Percentiles rank a stretch among this genome's conserved stretches.
Evolutionary conservation across 2,329 filamentous ascomycete species (phyloP).

Genomic region (Hirsutella minnesotensis): DNA sequence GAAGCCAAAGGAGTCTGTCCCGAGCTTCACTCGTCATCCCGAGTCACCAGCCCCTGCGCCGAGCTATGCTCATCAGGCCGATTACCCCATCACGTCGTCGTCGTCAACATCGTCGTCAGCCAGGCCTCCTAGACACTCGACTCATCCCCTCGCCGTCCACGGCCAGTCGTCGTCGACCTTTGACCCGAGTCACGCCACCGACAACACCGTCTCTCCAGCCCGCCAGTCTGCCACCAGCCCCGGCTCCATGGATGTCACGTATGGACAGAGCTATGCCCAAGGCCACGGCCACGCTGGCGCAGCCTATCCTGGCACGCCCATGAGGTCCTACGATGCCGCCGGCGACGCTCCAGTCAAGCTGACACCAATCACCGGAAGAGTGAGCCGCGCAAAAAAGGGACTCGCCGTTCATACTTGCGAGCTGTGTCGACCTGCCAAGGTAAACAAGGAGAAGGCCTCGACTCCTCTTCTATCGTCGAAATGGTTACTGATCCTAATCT

Average conservation of each 20-base stretch:
- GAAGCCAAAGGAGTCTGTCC: slow-evolving; percentile 29
- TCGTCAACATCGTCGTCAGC: slow-evolving; percentile 19
- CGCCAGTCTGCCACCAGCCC: slow-evolving; percentile 33
- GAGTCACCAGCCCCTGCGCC: slow-evolving; percentile 22
- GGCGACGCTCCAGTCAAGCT: slow-evolving; percentile 33
- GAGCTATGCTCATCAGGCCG: slow-evolving; percentile 27
- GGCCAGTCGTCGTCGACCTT: slow-evolving; percentile 11
- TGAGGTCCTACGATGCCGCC: slow-evolving; percentile 28
- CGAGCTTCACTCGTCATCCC: slow-evolving; percentile 17
- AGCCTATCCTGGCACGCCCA: slow-evolving; percentile 15
- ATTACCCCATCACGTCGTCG: slow-evolving; percentile 13
- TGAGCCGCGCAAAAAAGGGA: slow-evolving; percentile 47
- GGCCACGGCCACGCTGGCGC: slow-evolving; percentile 9
- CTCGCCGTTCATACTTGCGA: slow-evolving; percentile 45
- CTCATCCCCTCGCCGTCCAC: slow-evolving; percentile 14
- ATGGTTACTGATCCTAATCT: slow-evolving; percentile 1
- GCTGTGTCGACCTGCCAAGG: slow-evolving; percentile 38
- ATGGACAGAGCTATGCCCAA: slow-evolving; percentile 13
- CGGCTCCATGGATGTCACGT: slow-evolving; percentile 35
- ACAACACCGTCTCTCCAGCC: slow-evolving; percentile 13
- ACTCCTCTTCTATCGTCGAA: background rate
- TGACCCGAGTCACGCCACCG: slow-evolving; percentile 14
- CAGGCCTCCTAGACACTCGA: slow-evolving; percentile 22
- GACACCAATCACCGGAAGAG: slow-evolving; percentile 43
- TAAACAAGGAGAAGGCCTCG: slow-evolving; percentile 15